Evolutionary conservation across 345 rosid genomes (phyloP), one percentile per base, ranked within the genome.

Genomic region (Toxicodendron radicans): DNA sequence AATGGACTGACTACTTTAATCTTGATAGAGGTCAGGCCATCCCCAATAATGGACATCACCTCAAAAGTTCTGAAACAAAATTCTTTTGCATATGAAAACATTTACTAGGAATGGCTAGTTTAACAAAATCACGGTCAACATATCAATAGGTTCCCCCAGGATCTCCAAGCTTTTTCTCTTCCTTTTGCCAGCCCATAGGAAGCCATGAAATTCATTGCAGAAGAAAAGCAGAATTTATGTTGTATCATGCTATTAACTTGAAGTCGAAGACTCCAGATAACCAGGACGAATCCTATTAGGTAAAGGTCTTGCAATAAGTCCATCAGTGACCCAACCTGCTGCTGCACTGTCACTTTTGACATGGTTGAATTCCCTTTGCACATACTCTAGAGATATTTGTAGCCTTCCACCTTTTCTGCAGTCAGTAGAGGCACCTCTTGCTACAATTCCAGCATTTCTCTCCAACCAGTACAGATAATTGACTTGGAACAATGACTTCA

Each of bases 391-490:
- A 62, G 99, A 90, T 58, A 90, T 68, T 56, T 87, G 91, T 38
- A 95, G 92, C 74, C 90, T 88, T 20, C 99, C 99, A 7, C 97
- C 93, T 0, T 68, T 80, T 79, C 80, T 74, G 82, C 97, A 93
- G 82, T 95, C 99, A 67, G 71, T 68, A 75, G 80, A 81, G 35
- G 84, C 81, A 72, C 81, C 83, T 64, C 81, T 79, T 69, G 93
- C 83, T 80, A 81, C 79, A 24, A 95, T 85, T 72, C 99, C 99
- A 2, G 99, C 98, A 73, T 93, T 91, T 76, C 83, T 89, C 84
- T 93, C 99, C 78, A 95, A 76, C 99, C 99, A 95, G 82, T 89
- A 95, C 73, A 95, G 88, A 58, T 92, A 95, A 74, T 84, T 92
- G 51, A 89, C 99, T 76, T 95, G 98, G 85, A 95, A 93, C 78